phyloP scores from a whole-genome alignment of 2,329 filamentous ascomycete species.

The Microsporum canis region DNA sequence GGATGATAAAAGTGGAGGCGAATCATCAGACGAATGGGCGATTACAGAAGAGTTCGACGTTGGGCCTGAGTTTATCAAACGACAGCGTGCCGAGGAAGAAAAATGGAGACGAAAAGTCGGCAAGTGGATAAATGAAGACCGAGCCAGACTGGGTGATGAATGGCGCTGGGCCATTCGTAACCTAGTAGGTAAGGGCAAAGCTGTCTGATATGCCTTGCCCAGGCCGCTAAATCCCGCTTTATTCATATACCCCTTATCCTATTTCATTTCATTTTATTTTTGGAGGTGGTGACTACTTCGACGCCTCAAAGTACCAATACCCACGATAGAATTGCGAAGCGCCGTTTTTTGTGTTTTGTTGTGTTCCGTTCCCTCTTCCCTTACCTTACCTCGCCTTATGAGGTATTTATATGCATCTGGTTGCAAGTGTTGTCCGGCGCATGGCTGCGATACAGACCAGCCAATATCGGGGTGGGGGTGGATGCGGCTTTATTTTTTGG shows the following conservation, averaged over 20 bases:
- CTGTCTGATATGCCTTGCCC: background rate
- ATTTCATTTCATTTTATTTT: background rate
- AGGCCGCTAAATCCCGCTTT: background rate
- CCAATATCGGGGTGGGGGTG: background rate
- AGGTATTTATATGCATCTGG: background rate
- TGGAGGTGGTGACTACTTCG: background rate
- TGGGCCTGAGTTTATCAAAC: slow-evolving; percentile 79
- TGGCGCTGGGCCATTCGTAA: slow-evolving; percentile 66
- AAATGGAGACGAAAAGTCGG: slow-evolving; percentile 81
- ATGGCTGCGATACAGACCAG: slow-evolving; percentile 4
- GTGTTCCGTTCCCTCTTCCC: background rate
- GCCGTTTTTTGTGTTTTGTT: background rate
- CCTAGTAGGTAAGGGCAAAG: slow-evolving; percentile 24
- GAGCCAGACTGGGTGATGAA: slow-evolving; percentile 37
- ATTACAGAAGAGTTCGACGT: slow-evolving; percentile 97
- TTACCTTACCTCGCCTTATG: background rate
- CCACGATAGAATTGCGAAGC: background rate
- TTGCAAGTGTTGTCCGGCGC: slow-evolving; percentile 1
- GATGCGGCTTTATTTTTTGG: background rate
- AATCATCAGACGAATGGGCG: slow-evolving; percentile 59
- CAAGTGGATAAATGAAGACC: slow-evolving; percentile 61
- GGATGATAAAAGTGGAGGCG: slow-evolving; percentile 31
- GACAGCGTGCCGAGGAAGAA: slow-evolving; percentile 84
- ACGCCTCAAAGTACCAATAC: background rate
- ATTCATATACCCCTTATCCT: background rate